These are phyloP conservation scores for Arabidopsis hybrid DNA, from an alignment of 441 rosid species.

Conservation along the genomic window DNA sequence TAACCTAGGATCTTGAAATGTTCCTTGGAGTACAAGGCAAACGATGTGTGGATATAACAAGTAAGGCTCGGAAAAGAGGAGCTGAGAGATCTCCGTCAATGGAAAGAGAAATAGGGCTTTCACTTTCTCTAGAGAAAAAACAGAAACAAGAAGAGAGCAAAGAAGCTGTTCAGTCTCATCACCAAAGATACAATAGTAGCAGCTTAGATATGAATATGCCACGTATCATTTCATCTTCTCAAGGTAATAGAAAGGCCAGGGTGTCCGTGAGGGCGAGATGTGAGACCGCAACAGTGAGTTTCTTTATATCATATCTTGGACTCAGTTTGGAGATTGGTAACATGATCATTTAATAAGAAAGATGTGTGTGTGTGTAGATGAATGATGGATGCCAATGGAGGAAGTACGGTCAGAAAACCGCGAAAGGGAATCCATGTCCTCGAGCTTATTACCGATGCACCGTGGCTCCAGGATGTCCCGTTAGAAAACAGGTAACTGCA, in stretches of 20 bases:
- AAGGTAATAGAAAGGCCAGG: conserved; percentile 76
- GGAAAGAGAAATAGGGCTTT: conserved; percentile 62
- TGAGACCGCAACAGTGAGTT: conserved; percentile 77
- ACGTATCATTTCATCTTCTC: conserved; percentile 51
- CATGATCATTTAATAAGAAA: neutral
- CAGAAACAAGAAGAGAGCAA: conserved; percentile 39
- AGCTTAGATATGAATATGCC: conserved; percentile 45
- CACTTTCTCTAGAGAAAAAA: conserved; percentile 58
- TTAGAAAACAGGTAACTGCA: conserved; percentile 76
- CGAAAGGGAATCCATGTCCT: conserved; percentile 97
- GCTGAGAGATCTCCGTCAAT: conserved; percentile 29
- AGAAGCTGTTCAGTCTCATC: conserved; percentile 36
- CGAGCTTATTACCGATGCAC: conserved; percentile 97
- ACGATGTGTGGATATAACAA: conserved; percentile 33
- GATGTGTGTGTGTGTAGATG: conserved; percentile 53
- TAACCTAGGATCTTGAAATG: conserved; percentile 57
- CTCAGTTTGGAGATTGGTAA: conserved; percentile 5
- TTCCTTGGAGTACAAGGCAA: conserved; percentile 51
- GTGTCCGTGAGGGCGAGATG: conserved; percentile 93
- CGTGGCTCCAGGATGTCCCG: conserved; percentile 84
- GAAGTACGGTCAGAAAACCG: conserved; percentile 94
- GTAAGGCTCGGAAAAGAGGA: conserved; percentile 40
- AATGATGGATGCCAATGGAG: conserved; percentile 99
- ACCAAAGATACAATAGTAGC: conserved; percentile 52
- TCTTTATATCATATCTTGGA: conserved; percentile 12